Conservation (phyloP, 106 monocot species). For the Dendrobium catenatum region DNA sequence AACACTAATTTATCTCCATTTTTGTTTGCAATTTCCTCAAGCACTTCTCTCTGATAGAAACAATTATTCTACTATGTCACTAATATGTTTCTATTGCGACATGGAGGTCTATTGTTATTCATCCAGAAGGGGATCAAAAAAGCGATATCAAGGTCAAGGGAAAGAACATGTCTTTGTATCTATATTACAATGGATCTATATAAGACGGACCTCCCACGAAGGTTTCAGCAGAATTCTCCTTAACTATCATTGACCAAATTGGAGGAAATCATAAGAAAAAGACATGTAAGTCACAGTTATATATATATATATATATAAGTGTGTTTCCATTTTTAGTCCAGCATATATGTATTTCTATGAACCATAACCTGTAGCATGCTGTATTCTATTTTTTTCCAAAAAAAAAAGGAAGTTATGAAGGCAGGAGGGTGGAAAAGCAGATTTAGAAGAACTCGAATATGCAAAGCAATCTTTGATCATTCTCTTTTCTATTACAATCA, state of each 20-base stretch:
- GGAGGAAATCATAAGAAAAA: slow-evolving; percentile 8
- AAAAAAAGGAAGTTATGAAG: no score
- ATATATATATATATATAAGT: background rate
- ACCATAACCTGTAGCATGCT: no score
- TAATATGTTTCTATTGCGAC: background rate
- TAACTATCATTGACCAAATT: slow-evolving; percentile 9
- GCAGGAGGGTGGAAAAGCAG: no score
- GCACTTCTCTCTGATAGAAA: no score
- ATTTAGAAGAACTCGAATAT: no score
- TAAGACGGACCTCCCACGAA: background rate
- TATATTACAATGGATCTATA: background rate
- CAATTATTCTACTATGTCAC: background rate
- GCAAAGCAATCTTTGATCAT: no score
- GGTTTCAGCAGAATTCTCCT: slow-evolving; percentile 10
- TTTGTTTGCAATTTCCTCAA: no score
- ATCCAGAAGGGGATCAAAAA: slow-evolving; percentile 6
- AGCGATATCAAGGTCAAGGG: background rate
- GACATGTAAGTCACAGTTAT: background rate
- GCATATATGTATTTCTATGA: no score
- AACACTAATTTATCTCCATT: background rate
- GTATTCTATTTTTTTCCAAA: no score
- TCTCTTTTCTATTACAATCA: no score
- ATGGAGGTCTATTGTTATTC: slow-evolving; percentile 2
- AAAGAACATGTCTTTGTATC: background rate
- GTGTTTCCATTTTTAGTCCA: no score